Conservation (phyloP, 1,139 yeast genomes). For the Debaryomyces fabryi region DNA sequence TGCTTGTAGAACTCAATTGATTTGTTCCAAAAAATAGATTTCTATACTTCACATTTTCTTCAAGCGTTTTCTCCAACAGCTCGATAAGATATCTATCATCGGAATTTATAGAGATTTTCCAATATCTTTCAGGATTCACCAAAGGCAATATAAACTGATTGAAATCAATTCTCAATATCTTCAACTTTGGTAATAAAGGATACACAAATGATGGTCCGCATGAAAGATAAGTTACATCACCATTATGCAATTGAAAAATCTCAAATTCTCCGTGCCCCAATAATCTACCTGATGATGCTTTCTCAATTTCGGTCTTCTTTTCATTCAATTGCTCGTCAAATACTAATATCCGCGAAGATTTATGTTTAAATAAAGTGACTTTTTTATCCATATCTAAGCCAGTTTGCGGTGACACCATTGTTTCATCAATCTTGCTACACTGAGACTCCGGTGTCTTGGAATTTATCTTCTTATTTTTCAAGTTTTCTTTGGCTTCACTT, state of each 20-base stretch:
- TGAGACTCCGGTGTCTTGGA: background rate
- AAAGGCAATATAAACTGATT: constrained; percentile 65
- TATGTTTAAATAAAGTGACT: constrained; percentile 39
- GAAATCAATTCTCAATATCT: constrained; percentile 54
- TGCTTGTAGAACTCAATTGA: background rate
- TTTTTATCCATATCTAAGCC: constrained; percentile 36
- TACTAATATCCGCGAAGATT: constrained; percentile 43
- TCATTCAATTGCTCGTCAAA: constrained; percentile 42
- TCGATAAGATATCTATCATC: constrained; percentile 34
- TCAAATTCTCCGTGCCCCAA: constrained; percentile 66
- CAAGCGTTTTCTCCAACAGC: constrained; percentile 41
- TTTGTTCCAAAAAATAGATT: constrained; percentile 31
- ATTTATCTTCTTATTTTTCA: constrained; percentile 17
- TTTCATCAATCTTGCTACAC: background rate
- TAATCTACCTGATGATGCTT: constrained; percentile 43
- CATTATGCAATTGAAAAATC: constrained; percentile 64
- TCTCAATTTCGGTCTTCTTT: constrained; percentile 14
- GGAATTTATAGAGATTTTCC: constrained; percentile 59
- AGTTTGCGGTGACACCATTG: constrained; percentile 7
- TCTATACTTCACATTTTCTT: constrained; percentile 47
- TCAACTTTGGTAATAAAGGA: constrained; percentile 65
- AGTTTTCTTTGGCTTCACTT: constrained; percentile 33
- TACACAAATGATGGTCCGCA: constrained; percentile 59
- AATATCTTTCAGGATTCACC: constrained; percentile 71
- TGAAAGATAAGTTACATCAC: constrained; percentile 63